Conservation (phyloP, 495 filamentous ascomycete genomes). For the Elasticomyces elasticus region DNA sequence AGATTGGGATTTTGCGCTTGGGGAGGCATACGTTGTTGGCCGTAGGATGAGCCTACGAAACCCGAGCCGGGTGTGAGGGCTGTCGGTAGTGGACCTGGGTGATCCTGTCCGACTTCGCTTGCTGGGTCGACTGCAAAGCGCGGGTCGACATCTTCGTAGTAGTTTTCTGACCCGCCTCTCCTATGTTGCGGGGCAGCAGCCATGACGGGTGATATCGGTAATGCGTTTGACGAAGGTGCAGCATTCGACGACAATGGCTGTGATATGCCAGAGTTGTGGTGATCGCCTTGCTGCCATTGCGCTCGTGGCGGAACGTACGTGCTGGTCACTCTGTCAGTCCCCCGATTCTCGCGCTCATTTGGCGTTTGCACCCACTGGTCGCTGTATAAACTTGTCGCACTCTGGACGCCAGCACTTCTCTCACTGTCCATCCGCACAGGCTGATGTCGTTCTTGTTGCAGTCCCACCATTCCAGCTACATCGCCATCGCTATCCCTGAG, state of each 20-base stretch:
- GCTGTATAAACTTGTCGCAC: slow-evolving; percentile 52
- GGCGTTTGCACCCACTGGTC: slow-evolving; percentile 68
- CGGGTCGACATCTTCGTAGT: slow-evolving; percentile 93
- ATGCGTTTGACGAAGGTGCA: slow-evolving; percentile 27
- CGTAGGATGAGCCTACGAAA: background rate
- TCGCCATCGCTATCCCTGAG: slow-evolving; percentile 57
- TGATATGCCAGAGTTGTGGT: slow-evolving; percentile 3
- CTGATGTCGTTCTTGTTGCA: slow-evolving; percentile 45
- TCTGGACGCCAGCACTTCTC: background rate
- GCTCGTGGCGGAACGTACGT: slow-evolving; percentile 42
- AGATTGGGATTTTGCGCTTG: slow-evolving; percentile 2
- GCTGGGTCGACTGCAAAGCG: slow-evolving; percentile 54
- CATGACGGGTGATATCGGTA: slow-evolving; percentile 25
- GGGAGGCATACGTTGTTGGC: slow-evolving; percentile 12
- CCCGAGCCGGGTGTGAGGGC: slow-evolving; percentile 16
- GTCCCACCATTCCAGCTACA: slow-evolving; percentile 56
- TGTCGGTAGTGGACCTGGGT: slow-evolving; percentile 11
- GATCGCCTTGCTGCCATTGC: slow-evolving; percentile 27
- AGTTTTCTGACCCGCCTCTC: slow-evolving; percentile 44
- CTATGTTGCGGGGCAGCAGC: slow-evolving; percentile 29
- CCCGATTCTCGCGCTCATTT: too few relatives aligned
- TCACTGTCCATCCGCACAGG: slow-evolving; percentile 8
- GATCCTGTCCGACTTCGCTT: slow-evolving; percentile 25
- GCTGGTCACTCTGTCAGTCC: slow-evolving; percentile 3
- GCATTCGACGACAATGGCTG: slow-evolving; percentile 19